Evolutionary conservation across 352 stramenopile genomes (phyloP).

Genomic region (Phytopythium oedochilum): DNA sequence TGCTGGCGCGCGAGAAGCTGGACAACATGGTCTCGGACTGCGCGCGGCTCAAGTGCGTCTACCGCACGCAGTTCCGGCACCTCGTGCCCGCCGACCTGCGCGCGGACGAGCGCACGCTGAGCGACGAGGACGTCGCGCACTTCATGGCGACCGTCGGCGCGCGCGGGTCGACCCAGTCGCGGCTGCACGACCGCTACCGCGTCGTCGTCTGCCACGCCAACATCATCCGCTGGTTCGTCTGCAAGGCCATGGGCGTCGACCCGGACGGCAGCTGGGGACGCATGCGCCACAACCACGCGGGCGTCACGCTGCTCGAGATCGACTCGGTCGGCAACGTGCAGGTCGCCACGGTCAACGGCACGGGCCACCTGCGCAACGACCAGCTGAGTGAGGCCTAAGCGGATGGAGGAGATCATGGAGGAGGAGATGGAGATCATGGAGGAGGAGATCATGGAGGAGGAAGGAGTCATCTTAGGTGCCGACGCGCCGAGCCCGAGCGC

Average conservation of each 20-base stretch:
- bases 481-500: no score
- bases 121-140: slow-evolving; percentile 16
- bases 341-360: slow-evolving; percentile 63
- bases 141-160: slow-evolving; percentile 27
- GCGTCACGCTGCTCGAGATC: slow-evolving; percentile 54
- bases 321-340: slow-evolving; percentile 70
- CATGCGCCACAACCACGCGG: slow-evolving; percentile 71
- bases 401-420: no score
- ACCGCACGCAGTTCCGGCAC: slow-evolving; percentile 65
- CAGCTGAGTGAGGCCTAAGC: slow-evolving; percentile 51
- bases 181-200: slow-evolving; percentile 40
- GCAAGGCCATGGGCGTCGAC: slow-evolving; percentile 55
- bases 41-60: slow-evolving; percentile 54
- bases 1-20: slow-evolving; percentile 58
- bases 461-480: background rate
- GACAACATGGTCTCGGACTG: slow-evolving; percentile 74
- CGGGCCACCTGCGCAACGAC: slow-evolving; percentile 42
- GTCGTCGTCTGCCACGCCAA: slow-evolving; percentile 65
- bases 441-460: no score
- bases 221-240: slow-evolving; percentile 73
- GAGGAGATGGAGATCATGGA: no score
- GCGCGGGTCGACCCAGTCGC: slow-evolving; percentile 22
- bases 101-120: slow-evolving; percentile 17
- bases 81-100: slow-evolving; percentile 52
- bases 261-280: slow-evolving; percentile 61